These are phyloP conservation scores for Eutrema salsugineum DNA, from an alignment of 441 rosid species.

Conservation along the genomic window DNA sequence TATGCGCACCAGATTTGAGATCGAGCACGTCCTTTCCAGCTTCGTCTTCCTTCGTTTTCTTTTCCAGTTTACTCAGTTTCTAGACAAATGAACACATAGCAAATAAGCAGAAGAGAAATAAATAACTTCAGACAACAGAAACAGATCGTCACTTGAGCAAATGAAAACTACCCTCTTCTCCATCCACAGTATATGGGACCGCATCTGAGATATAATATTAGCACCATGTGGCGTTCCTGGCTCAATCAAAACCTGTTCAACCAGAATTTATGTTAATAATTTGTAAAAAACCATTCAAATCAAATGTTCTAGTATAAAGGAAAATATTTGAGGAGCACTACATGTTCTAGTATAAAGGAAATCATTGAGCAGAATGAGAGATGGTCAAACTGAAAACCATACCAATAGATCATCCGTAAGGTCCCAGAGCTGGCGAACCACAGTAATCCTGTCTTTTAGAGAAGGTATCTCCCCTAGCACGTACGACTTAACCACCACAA, in stretches of 20 bases:
- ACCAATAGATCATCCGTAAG: conserved; percentile 92
- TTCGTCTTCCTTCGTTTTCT: conserved; percentile 24
- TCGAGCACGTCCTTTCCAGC: conserved; percentile 50
- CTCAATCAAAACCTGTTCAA: conserved; percentile 74
- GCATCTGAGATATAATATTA: conserved; percentile 86
- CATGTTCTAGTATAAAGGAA: background rate
- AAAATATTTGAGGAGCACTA: background rate
- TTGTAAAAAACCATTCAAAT: background rate
- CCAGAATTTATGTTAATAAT: background rate
- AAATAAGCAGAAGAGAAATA: conserved; percentile 3
- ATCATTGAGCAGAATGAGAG: background rate
- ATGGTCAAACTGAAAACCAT: conserved; percentile 22
- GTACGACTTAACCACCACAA: conserved; percentile 57
- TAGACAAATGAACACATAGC: conserved; percentile 30
- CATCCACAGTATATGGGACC: conserved; percentile 95
- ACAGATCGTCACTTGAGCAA: conserved; percentile 1
- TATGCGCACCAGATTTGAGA: conserved; percentile 62
- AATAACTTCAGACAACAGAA: background rate
- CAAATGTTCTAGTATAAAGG: background rate
- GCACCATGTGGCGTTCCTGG: conserved; percentile 98
- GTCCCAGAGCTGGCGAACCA: conserved; percentile 96
- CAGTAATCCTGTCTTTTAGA: conserved; percentile 72
- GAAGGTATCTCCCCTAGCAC: conserved; percentile 98
- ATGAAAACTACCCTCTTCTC: conserved; percentile 63
- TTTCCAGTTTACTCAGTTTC: conserved; percentile 58